Conservation (phyloP, 2,329 filamentous ascomycete species). For the Alternaria novae-zelandiae region DNA sequence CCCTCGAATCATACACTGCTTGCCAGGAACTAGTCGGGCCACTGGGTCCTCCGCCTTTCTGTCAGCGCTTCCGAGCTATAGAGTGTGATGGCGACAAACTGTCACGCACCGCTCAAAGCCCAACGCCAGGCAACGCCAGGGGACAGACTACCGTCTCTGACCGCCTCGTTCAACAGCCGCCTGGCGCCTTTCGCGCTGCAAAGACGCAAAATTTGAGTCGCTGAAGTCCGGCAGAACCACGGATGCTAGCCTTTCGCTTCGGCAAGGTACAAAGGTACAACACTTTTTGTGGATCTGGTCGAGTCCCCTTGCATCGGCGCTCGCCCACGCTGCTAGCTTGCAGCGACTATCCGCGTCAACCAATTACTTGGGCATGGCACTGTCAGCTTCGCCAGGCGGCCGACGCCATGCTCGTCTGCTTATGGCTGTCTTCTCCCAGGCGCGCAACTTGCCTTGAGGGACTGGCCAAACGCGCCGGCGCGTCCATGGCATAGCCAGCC, state of each 20-base stretch:
- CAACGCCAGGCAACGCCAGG: neutral
- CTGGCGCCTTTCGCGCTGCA: constrained; percentile 7
- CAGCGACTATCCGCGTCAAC: constrained; percentile 30
- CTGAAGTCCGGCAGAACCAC: constrained; percentile 21
- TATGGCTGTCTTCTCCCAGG: constrained; percentile 21
- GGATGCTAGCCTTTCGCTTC: constrained; percentile 47
- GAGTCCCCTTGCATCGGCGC: constrained; percentile 47
- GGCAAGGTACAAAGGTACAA: constrained; percentile 49
- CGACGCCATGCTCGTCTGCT: constrained; percentile 22
- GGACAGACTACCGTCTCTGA: neutral
- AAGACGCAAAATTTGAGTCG: constrained; percentile 12
- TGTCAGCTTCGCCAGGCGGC: constrained; percentile 16
- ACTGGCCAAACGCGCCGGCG: constrained; percentile 8
- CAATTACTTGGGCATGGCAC: constrained; percentile 30
- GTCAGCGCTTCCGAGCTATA: constrained; percentile 2
- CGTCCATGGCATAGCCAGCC: constrained; percentile 11
- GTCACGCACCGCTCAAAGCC: neutral
- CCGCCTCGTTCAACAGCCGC: neutral
- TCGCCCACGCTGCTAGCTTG: constrained; percentile 35
- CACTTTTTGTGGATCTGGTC: constrained; percentile 42
- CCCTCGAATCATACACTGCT: constrained; percentile 11
- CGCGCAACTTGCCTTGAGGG: constrained; percentile 16
- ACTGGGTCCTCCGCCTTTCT: constrained; percentile 7
- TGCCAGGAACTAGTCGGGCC: constrained; percentile 17
- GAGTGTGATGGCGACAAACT: neutral